A percentile compares a stretch with the other conserved stretches of the same genome.
These are phyloP conservation scores for Saturnispora gosingensis DNA, from an alignment of 805 yeast species.

Conservation along the genomic window DNA sequence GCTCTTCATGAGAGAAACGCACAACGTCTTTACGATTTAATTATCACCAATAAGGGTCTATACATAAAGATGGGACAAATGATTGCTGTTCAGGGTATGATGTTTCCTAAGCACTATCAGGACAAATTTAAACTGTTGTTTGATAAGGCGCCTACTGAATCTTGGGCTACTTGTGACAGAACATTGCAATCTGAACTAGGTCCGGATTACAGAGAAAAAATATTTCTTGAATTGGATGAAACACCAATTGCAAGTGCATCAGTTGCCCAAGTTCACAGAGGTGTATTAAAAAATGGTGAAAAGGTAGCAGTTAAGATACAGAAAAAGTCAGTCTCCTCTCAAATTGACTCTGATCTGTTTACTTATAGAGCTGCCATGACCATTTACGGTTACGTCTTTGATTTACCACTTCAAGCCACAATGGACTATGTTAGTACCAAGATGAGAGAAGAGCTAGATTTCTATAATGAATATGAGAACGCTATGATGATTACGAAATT, in stretches of 20 bases:
- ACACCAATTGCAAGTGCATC: slow-evolving; percentile 67
- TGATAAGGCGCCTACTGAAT: slow-evolving; percentile 58
- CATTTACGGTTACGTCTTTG: slow-evolving; percentile 49
- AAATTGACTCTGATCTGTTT: slow-evolving; percentile 50
- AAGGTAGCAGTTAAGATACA: slow-evolving; percentile 60
- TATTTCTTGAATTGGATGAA: slow-evolving; percentile 41
- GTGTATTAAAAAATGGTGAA: slow-evolving; percentile 35
- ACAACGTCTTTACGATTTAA: slow-evolving; percentile 35
- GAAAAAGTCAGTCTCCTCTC: slow-evolving; percentile 52
- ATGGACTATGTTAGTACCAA: slow-evolving; percentile 50
- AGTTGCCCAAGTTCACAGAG: slow-evolving; percentile 62
- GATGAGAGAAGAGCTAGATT: slow-evolving; percentile 53
- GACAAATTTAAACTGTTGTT: slow-evolving; percentile 46
- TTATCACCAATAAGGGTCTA: slow-evolving; percentile 44
- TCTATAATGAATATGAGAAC: slow-evolving; percentile 46
- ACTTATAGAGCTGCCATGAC: slow-evolving; percentile 46
- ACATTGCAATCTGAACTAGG: slow-evolving; percentile 36
- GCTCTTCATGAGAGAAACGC: slow-evolving; percentile 54
- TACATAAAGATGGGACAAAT: slow-evolving; percentile 76
- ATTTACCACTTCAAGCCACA: slow-evolving; percentile 50
- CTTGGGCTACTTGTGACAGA: slow-evolving; percentile 38
- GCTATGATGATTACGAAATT: slow-evolving; percentile 31
- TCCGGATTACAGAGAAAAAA: slow-evolving; percentile 27
- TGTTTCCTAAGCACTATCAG: slow-evolving; percentile 59
- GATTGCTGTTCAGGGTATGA: slow-evolving; percentile 62